Evolutionary conservation across 2,329 filamentous ascomycete genomes (phyloP), one percentile per base, ranked within the genome.

Genomic region (Cladosporium halotolerans): DNA sequence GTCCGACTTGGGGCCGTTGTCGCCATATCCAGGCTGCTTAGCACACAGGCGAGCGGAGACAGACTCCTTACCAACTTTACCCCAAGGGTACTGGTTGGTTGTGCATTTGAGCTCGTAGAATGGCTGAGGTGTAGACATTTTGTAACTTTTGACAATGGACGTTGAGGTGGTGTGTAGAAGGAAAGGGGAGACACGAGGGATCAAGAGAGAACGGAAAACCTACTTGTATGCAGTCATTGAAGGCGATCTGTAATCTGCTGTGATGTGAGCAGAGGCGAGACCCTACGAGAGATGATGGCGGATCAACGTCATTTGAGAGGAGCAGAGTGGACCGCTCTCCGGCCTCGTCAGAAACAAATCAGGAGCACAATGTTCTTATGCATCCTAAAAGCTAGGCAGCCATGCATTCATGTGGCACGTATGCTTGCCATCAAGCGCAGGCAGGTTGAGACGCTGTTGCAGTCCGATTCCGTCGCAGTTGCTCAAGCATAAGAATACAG

Each of bases 11-110:
- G 63, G 60, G 2, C 63, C 61, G 40, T 66, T 57, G 43, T 61
- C 62, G 39, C 62, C 61, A 62, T 65, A 68, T 23, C 81, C 80
- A 0, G 83, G 82, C 0, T 84, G 86, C 59, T 54, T 39, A 5
- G 34, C 40, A 62, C 83, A 87, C 9, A 88, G 71, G 40, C 75
- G 76, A 1, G 84, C 86, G 10, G 84, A 82, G 10, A 88, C 68
- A 0, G 85, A 89, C 2, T 84, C 67, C 11, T 74, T 76, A 28
- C 86, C 86, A 60, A 79, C 76, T 65, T 83, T 86, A 2, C 86
- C 87, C 85, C 86, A 90, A 9, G 79, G 76, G 59, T 88, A 88
- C 60, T 83, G 72, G 65, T 81, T 82, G 65, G 77, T 78, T 41
- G 71, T 68, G 61, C 78, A 81, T 60, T 75, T 75, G 19, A 82